These are phyloP conservation scores for Penicillium samsonianum DNA, from an alignment of 495 filamentous ascomycete genomes.

Conservation along the genomic window DNA sequence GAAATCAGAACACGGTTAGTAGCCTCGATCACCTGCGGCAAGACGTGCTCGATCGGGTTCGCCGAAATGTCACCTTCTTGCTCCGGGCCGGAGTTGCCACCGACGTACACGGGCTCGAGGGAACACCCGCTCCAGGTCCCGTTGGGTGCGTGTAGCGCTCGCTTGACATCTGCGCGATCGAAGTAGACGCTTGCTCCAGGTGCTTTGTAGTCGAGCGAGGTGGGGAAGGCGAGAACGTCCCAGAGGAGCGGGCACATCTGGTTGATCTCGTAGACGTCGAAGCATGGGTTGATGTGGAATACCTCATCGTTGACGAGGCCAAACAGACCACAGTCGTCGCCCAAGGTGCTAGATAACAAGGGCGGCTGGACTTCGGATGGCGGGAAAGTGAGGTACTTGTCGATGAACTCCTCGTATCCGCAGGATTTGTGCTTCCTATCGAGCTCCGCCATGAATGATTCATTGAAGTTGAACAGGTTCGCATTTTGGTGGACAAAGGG, in stretches of 20 bases:
- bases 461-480: slow-evolving; percentile 60
- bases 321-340: slow-evolving; percentile 55
- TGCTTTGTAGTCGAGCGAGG: slow-evolving; percentile 40
- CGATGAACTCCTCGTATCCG: slow-evolving; percentile 56
- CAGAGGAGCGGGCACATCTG: slow-evolving; percentile 45
- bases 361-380: slow-evolving; percentile 43
- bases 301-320: slow-evolving; percentile 49
- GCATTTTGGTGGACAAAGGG: slow-evolving; percentile 52
- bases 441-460: slow-evolving; percentile 50
- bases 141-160: slow-evolving; percentile 59
- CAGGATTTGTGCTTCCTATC: slow-evolving; percentile 52
- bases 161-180: slow-evolving; percentile 57
- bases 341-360: slow-evolving; percentile 34
- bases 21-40: slow-evolving; percentile 62
- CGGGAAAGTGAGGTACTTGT: slow-evolving; percentile 59
- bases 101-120: slow-evolving; percentile 45
- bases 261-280: slow-evolving; percentile 59
- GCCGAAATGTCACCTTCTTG: slow-evolving; percentile 42
- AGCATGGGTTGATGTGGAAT: slow-evolving; percentile 58
- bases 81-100: slow-evolving; percentile 37
- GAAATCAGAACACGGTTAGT: slow-evolving; percentile 61
- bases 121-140: slow-evolving; percentile 48
- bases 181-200: slow-evolving; percentile 55
- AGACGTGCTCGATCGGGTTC: slow-evolving; percentile 49
- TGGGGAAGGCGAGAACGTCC: slow-evolving; percentile 53